Evolutionary conservation across 2,329 filamentous ascomycete genomes (phyloP), one percentile per base, ranked within the genome.

Genomic region (Pseudogymnoascus sp.): DNA sequence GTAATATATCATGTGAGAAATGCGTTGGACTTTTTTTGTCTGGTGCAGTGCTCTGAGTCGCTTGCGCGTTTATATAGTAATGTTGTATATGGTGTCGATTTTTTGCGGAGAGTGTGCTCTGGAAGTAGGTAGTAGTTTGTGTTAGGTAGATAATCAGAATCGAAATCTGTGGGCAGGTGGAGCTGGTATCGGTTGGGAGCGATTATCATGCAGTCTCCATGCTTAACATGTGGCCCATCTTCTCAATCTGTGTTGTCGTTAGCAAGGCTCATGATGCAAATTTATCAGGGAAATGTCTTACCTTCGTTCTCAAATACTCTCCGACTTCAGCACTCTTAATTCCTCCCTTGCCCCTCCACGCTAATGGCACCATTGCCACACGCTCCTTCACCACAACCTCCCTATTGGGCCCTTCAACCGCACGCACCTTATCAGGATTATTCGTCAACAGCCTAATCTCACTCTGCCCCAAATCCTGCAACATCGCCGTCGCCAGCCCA

Each of bases 401-500:
- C 9, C 92, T 80, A 67, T 90, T 90, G 0, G 93, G 93, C 0
- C 95, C 95, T 74, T 99, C 95, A 0, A 99, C 90, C 0, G 95
- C 95, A 14, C 91, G 82, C 43, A 99, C 90, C 79, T 99, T 99
- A 70, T 99, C 95, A 0, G 95, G 95, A 71, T 99, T 99, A 74
- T 99, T 99, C 8, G 95, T 99, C 69, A 99, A 78, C 60, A 99
- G 78, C 37, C 90, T 82, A 61, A 97, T 87, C 28, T 93, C 89
- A 11, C 78, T 75, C 68, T 96, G 83, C 0, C 91, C 93, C 31
- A 99, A 78, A 76, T 99, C 95, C 65, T 87, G 81, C 61, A 99
- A 80, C 83, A 99, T 97, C 0, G 93, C 93, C 1, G 95, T 99
- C 1, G 95, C 95, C n/a, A 99, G 78, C 1, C 95, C 95, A 71